A percentile compares a stretch with the other conserved stretches of the same genome.
Evolutionary conservation across 2,329 filamentous ascomycete genomes (phyloP).

Genomic region (Neofusicoccum laricinum): DNA sequence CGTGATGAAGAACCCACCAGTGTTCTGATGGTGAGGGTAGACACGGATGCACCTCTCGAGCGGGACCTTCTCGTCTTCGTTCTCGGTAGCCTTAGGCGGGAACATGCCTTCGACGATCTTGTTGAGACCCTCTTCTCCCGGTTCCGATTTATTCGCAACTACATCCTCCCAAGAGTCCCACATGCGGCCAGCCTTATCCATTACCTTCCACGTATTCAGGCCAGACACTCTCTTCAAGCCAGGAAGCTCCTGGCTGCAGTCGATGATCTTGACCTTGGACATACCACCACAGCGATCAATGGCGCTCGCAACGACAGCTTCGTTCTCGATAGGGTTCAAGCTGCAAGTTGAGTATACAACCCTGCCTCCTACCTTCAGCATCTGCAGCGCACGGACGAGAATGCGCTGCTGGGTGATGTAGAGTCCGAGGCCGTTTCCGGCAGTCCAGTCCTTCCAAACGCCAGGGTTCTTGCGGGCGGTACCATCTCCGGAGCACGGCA

Average conservation of each 20-base stretch:
- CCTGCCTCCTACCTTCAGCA: conserved; percentile 91
- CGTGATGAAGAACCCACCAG: conserved; percentile 95
- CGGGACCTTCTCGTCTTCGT: conserved; percentile 60
- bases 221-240: conserved; percentile 74
- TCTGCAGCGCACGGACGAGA: conserved; percentile 84
- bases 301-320: conserved; percentile 83
- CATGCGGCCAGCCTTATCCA: conserved; percentile 77
- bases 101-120: conserved; percentile 83
- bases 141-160: conserved; percentile 62
- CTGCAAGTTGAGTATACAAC: conserved; percentile 98
- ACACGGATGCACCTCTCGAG: conserved; percentile 90
- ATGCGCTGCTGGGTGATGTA: conserved; percentile 87
- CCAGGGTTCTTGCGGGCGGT: conserved; percentile 90
- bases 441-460: conserved; percentile 93
- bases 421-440: conserved; percentile 80
- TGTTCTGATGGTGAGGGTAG: conserved; percentile 94
- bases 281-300: conserved; percentile 86
- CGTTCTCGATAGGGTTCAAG: conserved; percentile 98
- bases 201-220: conserved; percentile 80
- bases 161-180: conserved; percentile 83
- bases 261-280: conserved; percentile 76
- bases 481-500: conserved; percentile 94
- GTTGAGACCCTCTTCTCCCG: conserved; percentile 51
- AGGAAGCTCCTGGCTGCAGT: conserved; percentile 75
- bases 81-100: conserved; percentile 56